Evolutionary conservation across 2,329 filamentous ascomycete species (phyloP).

Genomic region (Stemphylium beticola): DNA sequence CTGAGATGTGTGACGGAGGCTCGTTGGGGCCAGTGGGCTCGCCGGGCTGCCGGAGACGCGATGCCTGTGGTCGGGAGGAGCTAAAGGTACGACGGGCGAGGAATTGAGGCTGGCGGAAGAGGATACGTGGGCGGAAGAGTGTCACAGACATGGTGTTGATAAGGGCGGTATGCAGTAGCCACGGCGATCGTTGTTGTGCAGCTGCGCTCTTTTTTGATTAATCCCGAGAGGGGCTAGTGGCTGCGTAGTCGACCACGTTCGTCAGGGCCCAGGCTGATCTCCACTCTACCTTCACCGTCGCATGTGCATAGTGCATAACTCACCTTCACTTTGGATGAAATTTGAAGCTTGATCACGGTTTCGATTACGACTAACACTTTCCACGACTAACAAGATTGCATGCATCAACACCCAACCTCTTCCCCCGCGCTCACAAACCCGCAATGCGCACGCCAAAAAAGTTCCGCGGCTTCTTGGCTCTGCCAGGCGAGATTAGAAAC

Average conservation of each 20-base stretch:
- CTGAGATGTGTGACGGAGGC: constrained; percentile 39
- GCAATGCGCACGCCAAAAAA: constrained; percentile 15
- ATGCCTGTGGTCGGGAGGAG: constrained; percentile 28
- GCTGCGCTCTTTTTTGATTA: constrained; percentile 19
- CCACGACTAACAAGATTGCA: background rate
- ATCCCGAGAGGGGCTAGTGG: constrained; percentile 3
- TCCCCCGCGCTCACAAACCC: constrained; percentile 16
- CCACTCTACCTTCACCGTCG: background rate
- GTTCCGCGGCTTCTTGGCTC: constrained; percentile 37
- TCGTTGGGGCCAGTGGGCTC: constrained; percentile 49
- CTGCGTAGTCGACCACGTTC: background rate
- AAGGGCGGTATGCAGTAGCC: constrained; percentile 32
- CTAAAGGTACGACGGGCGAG: constrained; percentile 31
- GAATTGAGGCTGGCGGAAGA: constrained; percentile 11
- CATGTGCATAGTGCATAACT: background rate
- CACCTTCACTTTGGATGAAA: background rate
- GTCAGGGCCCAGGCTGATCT: constrained; percentile 2
- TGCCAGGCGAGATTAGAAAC: constrained; percentile 59
- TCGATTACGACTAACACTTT: background rate
- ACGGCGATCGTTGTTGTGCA: constrained; percentile 28
- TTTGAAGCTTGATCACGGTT: background rate
- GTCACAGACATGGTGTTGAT: constrained; percentile 39
- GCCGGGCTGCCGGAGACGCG: constrained; percentile 43
- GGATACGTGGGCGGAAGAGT: constrained; percentile 25
- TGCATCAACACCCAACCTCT: constrained; percentile 13